Percentiles rank a stretch among this genome's conserved stretches.
Evolutionary conservation across 495 filamentous ascomycete species (phyloP).

Genomic region (Penicillium argentinense): DNA sequence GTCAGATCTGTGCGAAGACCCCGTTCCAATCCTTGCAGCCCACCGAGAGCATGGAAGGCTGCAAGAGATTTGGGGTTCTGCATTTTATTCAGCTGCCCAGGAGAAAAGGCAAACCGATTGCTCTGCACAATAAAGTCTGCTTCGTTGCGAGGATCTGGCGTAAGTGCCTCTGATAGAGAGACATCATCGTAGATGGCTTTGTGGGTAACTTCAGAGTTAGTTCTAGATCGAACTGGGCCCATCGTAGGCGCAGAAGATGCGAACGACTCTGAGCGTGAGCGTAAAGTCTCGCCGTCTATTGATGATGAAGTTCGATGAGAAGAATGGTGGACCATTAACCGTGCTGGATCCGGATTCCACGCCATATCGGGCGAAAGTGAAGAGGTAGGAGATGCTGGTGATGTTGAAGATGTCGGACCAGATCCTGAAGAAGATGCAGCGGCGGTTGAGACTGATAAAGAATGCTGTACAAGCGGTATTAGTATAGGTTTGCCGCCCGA

Average conservation of each 20-base stretch:
- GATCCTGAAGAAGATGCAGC: conserved; percentile 21
- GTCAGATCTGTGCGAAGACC: conserved; percentile 65
- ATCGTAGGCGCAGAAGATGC: conserved; percentile 42
- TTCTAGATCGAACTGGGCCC: conserved; percentile 34
- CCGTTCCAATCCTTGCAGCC: conserved; percentile 63
- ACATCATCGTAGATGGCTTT: conserved; percentile 45
- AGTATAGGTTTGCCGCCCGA: conserved; percentile 2
- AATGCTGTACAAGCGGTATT: conserved; percentile 12
- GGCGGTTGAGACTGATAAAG: conserved; percentile 20
- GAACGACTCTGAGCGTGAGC: conserved; percentile 48
- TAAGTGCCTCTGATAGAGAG: conserved; percentile 55
- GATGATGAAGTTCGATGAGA: conserved; percentile 41
- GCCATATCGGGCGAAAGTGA: conserved; percentile 33
- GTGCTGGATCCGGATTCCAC: conserved; percentile 22
- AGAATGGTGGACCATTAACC: conserved; percentile 31
- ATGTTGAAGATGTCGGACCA: conserved; percentile 8
- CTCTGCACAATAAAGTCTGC: conserved; percentile 62
- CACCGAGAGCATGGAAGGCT: conserved; percentile 68
- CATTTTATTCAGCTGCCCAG: conserved; percentile 72
- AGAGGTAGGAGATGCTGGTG: conserved; percentile 15
- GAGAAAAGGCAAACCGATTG: conserved; percentile 70
- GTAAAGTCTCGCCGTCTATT: conserved; percentile 51
- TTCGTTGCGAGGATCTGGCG: conserved; percentile 64
- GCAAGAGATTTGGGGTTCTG: conserved; percentile 72
- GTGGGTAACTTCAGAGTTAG: conserved; percentile 37